Evolutionary conservation across 139 green algal species (phyloP).

Genomic region (Zygnema cylindricum): DNA sequence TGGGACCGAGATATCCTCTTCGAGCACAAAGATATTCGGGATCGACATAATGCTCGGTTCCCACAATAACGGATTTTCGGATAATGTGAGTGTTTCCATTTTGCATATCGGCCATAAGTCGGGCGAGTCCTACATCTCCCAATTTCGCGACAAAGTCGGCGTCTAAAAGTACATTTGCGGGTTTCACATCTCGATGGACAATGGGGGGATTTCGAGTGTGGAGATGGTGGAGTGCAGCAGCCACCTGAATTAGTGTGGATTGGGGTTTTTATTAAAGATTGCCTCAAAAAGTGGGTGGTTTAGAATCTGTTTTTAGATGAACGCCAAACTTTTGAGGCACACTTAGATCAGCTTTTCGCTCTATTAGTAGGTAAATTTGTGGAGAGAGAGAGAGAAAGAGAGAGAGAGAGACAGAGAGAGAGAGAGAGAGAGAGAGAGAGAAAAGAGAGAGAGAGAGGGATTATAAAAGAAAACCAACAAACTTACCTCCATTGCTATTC

Average conservation of each 20-base stretch:
- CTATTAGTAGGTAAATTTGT: no score
- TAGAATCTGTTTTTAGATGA: no score
- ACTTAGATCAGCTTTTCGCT: no score
- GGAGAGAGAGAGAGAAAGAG: not conserved
- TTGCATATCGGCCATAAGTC: slow-evolving; percentile 34
- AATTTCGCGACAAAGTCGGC: slow-evolving; percentile 76
- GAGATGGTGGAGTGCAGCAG: slow-evolving; percentile 59
- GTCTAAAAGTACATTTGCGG: slow-evolving; percentile 72
- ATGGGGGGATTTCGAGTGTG: slow-evolving; percentile 61
- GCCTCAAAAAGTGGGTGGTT: no score
- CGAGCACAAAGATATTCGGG: slow-evolving; percentile 70
- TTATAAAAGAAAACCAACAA: no score
- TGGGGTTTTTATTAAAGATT: no score
- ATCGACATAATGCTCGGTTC: slow-evolving; percentile 76
- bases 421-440: not conserved
- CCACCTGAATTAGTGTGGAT: no score
- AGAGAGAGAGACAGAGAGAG: not conserved
- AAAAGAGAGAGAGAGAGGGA: no score
- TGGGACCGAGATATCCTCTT: slow-evolving; percentile 34
- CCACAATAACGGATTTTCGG: slow-evolving; percentile 45
- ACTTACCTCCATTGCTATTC: slow-evolving; percentile 66
- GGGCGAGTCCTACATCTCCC: slow-evolving; percentile 73
- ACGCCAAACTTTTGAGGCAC: no score
- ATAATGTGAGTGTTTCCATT: slow-evolving; percentile 48
- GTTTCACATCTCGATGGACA: slow-evolving; percentile 71